phyloP scores from a whole-genome alignment of 768 basidiomycete species.

The Coprinopsis strossmayeri region DNA sequence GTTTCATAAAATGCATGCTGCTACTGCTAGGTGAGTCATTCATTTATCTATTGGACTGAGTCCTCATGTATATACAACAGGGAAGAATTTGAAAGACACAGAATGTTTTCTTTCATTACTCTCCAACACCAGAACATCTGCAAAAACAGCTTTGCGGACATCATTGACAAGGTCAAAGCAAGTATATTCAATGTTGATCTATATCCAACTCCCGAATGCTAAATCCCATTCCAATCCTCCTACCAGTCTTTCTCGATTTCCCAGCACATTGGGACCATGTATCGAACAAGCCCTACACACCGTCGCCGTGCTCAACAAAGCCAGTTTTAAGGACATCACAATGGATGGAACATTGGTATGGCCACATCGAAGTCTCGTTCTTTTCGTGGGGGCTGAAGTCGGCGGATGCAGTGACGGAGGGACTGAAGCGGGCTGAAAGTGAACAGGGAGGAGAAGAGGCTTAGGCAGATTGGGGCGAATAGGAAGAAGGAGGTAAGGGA shows the following conservation, averaged over 20 bases:
- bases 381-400: conserved; percentile 44
- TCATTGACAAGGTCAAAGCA: conserved; percentile 62
- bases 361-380: conserved; percentile 73
- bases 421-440: conserved; percentile 70
- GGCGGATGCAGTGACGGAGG: conserved; percentile 51
- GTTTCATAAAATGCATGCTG: conserved; percentile 83
- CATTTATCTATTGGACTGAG: background rate
- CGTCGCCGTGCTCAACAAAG: conserved; percentile 77
- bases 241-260: conserved; percentile 90
- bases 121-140: conserved; percentile 94
- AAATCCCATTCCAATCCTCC: too few species aligned
- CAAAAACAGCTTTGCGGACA: conserved; percentile 89
- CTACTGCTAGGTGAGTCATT: conserved; percentile 62
- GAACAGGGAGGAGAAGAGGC: conserved; percentile 74
- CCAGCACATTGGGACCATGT: conserved; percentile 99
- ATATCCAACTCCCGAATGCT: too few species aligned
- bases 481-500: conserved; percentile 22
- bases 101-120: conserved; percentile 66
- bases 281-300: conserved; percentile 97
- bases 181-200: conserved; percentile 39
- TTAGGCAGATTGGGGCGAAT: conserved; percentile 69
- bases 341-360: conserved; percentile 93
- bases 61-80: conserved; percentile 30
- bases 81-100: conserved; percentile 82
- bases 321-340: conserved; percentile 88